A percentile compares a stretch with the other conserved stretches of the same genome.
Conservation (phyloP, 495 filamentous ascomycete species). For the Hypoxylon lenormandii region DNA sequence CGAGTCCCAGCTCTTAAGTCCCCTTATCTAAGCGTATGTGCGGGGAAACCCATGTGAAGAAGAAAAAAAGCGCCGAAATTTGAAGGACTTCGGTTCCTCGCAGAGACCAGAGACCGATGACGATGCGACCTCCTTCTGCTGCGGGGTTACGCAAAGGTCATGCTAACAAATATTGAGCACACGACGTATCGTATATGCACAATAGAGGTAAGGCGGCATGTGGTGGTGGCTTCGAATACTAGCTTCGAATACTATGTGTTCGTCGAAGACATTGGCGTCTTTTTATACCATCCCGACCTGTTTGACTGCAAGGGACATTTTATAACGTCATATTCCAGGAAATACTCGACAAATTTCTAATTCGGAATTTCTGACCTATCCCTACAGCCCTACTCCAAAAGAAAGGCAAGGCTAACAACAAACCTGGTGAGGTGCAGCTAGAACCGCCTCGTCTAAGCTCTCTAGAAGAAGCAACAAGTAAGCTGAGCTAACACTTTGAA, state of each 20-base stretch:
- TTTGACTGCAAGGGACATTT: background rate
- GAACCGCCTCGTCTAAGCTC: constrained; percentile 25
- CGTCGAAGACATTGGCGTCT: background rate
- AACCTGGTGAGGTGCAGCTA: constrained; percentile 2
- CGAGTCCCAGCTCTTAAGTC: too few relatives aligned
- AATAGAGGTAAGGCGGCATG: constrained; percentile 24
- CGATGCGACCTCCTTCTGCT: background rate
- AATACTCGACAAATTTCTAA: background rate
- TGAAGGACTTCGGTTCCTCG: constrained; percentile 16
- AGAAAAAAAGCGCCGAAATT: constrained; percentile 40
- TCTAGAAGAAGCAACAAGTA: background rate
- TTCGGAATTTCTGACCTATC: too few relatives aligned
- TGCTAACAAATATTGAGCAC: constrained; percentile 16
- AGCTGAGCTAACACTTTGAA: background rate
- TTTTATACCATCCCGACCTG: background rate
- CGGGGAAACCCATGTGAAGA: constrained; percentile 39
- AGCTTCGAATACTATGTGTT: background rate
- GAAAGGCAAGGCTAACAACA: background rate
- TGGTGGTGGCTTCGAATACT: background rate
- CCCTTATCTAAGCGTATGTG: constrained; percentile 37
- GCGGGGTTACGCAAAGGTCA: background rate
- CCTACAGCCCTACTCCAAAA: too few relatives aligned
- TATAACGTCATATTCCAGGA: background rate
- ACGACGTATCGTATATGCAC: constrained; percentile 52
- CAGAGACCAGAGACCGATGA: constrained; percentile 14